Base-by-base conservation (phyloP, 768 basidiomycete species). In the Tremella yokohamensis region DNA sequence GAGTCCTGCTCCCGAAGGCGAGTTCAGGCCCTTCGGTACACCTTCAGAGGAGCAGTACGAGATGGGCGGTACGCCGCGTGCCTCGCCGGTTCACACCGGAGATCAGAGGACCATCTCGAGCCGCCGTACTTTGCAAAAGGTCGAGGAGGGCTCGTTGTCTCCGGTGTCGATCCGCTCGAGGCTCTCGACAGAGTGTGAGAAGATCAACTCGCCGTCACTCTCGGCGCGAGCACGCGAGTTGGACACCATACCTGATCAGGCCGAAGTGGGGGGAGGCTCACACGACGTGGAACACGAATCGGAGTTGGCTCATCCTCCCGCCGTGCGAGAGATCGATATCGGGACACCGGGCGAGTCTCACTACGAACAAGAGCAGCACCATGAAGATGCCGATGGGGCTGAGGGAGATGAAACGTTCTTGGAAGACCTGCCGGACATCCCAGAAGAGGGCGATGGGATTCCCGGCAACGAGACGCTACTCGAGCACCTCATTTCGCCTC, bases 1-100 rank as follows among this genome's bases (percentile, higher is more conserved):
- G 29, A 34, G 29, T 34, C 29, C 58, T 26, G 61, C 65, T 2
- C 57, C 59, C 1, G 56, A 57, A 22, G 62, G 60, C 7, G 65
- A 57, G 40, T 70, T 51, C 52, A 50, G 52, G 20, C 69, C 69
- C 1, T 51, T 61, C 24, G 53, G 57, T n/a, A 71, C 66, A 12
- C 69, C 69, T 0, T 39, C 39, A 18, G 69, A 68, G 40, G 69
- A 67, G 53, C 49, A 39, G 7, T 65, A 64, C 34, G 58, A 65
- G 47, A 61, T 70, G 40, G 49, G 58, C 22, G 42, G n/a, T 22
- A 45, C 22, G 4, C 42, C 42, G 4, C 22, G n/a, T 22, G 42
- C 22, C 22, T n/a, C n/a, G 22, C 15, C 42, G 15, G 22, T 18
- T 6, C n/a, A 45, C n/a, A 22, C 42, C 4, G 42, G 42, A 6